Conservation (phyloP, 1,139 yeast species). For the Insectozyma bohioensis region DNA sequence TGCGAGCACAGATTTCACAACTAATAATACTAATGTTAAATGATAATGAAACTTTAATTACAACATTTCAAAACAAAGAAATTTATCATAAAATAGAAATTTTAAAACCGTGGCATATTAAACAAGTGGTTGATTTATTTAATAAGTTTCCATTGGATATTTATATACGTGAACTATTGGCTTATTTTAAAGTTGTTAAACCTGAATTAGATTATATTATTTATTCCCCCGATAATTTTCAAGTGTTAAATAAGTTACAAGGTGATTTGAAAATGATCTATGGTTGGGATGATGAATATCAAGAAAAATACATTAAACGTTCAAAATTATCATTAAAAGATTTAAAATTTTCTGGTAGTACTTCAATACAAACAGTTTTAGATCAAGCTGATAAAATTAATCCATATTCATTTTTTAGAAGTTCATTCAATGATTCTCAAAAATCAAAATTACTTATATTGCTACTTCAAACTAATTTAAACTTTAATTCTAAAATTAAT, state of each 20-base stretch:
- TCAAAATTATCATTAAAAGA: background rate
- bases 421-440: constrained; percentile 3
- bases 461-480: constrained; percentile 7
- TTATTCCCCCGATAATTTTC: constrained; percentile 9
- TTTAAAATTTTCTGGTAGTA: background rate
- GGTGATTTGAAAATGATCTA: constrained; percentile 3
- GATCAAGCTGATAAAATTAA: constrained; percentile 7
- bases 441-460: constrained; percentile 7
- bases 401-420: constrained; percentile 11
- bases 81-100: constrained; percentile 10
- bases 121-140: constrained; percentile 31
- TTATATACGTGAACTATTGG: constrained; percentile 25
- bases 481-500: constrained; percentile 7
- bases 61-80: constrained; percentile 11
- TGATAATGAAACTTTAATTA: constrained; percentile 6
- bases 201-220: constrained; percentile 24
- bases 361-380: constrained; percentile 1
- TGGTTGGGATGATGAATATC: constrained; percentile 2
- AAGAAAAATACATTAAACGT: background rate
- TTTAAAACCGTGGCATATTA: constrained; percentile 36
- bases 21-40: constrained; percentile 23
- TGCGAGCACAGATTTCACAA: constrained; percentile 27
- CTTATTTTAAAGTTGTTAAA: constrained; percentile 23
- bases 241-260: constrained; percentile 7
- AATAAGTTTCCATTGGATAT: constrained; percentile 37